Base-by-base conservation (phyloP, 2,329 filamentous ascomycete species). In the Exophiala viscosa region DNA sequence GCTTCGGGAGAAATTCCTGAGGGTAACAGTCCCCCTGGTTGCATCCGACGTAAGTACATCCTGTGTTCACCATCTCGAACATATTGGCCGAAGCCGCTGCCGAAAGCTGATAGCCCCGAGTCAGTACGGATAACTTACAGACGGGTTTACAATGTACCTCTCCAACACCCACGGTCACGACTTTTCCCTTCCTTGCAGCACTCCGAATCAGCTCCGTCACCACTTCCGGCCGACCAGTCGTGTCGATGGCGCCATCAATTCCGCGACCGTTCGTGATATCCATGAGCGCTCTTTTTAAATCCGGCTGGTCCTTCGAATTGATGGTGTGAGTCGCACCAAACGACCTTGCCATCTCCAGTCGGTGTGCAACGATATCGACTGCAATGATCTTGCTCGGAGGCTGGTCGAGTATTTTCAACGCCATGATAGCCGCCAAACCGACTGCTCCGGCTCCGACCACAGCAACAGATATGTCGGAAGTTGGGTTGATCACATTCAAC, bases 241-340 rank as follows among this genome's bases (percentile, higher is more conserved):
- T 60, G 40, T 62, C 60, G 13, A 62, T 59, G 13, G 57, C 51
- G 10, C 54, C 60, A 35, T 62, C 58, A 5, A 62, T 52, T 10
- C 60, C 60, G 18, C 49, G 43, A 5, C 60, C 60, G 28, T 50
- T 39, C 2, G 60, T 62, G 40, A 69, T 54, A 10, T 64, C 59
- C 38, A 62, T 58, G 7, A 73, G 47, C 0, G 59, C 60, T 17
- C 61, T 54, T 9, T 62, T 64, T 10, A 73, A 57, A 45, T 69
- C 58, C 0, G 51, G 38, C 3, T 61, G 50, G 7, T 57, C 53
- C 40, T 60, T 66, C 5, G 68, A 66, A 55, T 73, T 71, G 43
- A 76, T 56, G 0, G 61, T 64, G 28, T 71, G 60, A 10, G 73
- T 76, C 2, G 76, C 76, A 18, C 76, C 76, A 10, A 76, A 65